Percentiles rank a stretch among this genome's conserved stretches.
These are phyloP conservation scores for Debaryomyces castellii DNA, from an alignment of 805 yeast species.

Conservation along the genomic window DNA sequence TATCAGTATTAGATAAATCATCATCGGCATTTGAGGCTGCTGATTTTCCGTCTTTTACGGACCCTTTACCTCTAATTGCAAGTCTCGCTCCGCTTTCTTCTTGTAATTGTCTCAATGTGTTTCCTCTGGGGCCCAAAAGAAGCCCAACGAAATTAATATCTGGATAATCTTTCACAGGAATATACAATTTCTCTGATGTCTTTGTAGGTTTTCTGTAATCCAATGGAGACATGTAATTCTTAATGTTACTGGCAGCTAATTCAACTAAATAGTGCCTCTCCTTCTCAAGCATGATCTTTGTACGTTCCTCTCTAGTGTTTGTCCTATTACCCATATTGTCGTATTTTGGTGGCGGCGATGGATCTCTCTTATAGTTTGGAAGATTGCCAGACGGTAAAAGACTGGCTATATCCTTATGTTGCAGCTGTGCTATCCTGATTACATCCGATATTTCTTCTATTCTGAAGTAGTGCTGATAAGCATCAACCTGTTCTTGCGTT, in stretches of 20 bases:
- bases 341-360: conserved; percentile 92
- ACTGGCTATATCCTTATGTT: conserved; percentile 38
- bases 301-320: conserved; percentile 77
- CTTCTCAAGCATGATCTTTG: conserved; percentile 59
- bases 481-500: conserved; percentile 72
- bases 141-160: conserved; percentile 91
- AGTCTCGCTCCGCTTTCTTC: conserved; percentile 84
- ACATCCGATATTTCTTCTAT: conserved; percentile 76
- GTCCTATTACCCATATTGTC: conserved; percentile 80
- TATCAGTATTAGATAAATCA: conserved; percentile 16
- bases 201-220: conserved; percentile 71
- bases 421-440: conserved; percentile 37
- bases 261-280: conserved; percentile 84
- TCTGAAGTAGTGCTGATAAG: conserved; percentile 67
- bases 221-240: conserved; percentile 75
- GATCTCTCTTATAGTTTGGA: conserved; percentile 53
- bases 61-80: conserved; percentile 92
- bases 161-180: conserved; percentile 86
- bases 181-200: conserved; percentile 75
- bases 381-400: conserved; percentile 44
- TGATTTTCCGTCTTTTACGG: conserved; percentile 85
- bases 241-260: conserved; percentile 66
- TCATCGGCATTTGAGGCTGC: conserved; percentile 54
- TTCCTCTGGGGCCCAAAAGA: conserved; percentile 93
- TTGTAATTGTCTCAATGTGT: conserved; percentile 78